These are phyloP conservation scores for Tephrocybe sp. DNA, from an alignment of 768 basidiomycete species.

Conservation along the genomic window DNA sequence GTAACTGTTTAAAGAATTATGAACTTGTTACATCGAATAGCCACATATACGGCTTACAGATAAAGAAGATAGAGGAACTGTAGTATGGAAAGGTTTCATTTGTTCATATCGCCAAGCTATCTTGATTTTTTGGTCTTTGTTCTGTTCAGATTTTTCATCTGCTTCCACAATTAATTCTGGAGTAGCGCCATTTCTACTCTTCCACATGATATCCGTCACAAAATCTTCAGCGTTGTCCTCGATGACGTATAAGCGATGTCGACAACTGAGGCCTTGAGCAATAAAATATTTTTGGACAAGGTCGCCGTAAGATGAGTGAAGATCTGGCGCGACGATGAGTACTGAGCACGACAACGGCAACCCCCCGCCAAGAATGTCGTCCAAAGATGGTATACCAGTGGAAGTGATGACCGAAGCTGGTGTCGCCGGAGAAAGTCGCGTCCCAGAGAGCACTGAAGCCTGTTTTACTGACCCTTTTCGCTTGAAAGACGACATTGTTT, in stretches of 20 bases:
- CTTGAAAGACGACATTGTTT: conserved; percentile 79
- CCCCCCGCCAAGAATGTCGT: conserved; percentile 93
- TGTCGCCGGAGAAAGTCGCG: conserved; percentile 58
- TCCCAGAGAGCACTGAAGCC: conserved; percentile 44
- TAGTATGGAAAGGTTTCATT: conserved; percentile 92
- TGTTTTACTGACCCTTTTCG: conserved; percentile 53
- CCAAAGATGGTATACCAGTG: conserved; percentile 89
- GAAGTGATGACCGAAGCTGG: conserved; percentile 63
- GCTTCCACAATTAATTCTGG: conserved; percentile 20
- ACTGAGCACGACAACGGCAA: conserved; percentile 79
- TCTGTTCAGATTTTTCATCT: conserved; percentile 30
- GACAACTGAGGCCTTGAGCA: conserved; percentile 78
- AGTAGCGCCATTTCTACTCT: conserved; percentile 22
- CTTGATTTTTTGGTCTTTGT: conserved; percentile 67
- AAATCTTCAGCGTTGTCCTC: conserved; percentile 59
- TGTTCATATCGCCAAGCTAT: conserved; percentile 98
- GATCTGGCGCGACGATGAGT: conserved; percentile 79
- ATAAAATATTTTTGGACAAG: conserved; percentile 87
- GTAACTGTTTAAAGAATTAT: conserved; percentile 34
- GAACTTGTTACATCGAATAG: not conserved
- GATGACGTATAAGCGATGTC: conserved; percentile 70
- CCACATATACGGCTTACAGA: conserved; percentile 37
- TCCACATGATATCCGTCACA: conserved; percentile 82
- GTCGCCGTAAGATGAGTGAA: conserved; percentile 82
- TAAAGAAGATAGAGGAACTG: conserved; percentile 52